Evolutionary conservation across 2,329 filamentous ascomycete genomes (phyloP), one percentile per base, ranked within the genome.

Genomic region (Pseudogymnoascus sp.): DNA sequence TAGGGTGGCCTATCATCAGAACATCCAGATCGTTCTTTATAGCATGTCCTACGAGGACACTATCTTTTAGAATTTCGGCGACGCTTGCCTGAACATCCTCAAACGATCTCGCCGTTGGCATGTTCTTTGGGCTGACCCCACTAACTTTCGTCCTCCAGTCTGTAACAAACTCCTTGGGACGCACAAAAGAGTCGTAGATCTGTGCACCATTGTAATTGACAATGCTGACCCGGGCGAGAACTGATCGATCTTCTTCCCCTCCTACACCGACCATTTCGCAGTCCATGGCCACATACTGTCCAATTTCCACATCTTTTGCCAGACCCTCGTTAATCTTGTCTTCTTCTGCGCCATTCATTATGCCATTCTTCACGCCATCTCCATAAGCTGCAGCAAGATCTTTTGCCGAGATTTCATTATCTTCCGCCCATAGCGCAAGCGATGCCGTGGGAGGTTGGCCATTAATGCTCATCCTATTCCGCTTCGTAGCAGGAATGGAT

Each of bases 231-330:
- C 94, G 85, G 1, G 94, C 94, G 48, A 99, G 83, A 0, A 86
- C 86, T 36, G 90, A 92, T 71, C 86, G 83, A 66, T 87, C 80
- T 21, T 85, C 82, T 59, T 85, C 85, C 0, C 84, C 83, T 0
- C 88, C 89, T 10, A 95, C 85, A 58, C 93, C 94, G 27, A 99
- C 94, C 94, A 99, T 99, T 77, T 99, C 94, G 74, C 94, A 99
- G 77, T 99, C 94, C 55, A 99, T 84, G 18, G 90, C 89, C 42
- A 99, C 78, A 73, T 96, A 99, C 80, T 94, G 96, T 60, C 93
- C 94, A 18, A 92, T 78, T 60, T 91, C 84, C 36, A 88, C 76
- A 5, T 81, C 83, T 25, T 78, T 74, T 1, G 83, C 81, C 3
- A 85, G 77, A 0, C 88, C 88, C 48, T 84, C 81, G 70, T 90